Base-by-base conservation (phyloP, 352 stramenopile genomes). In the Phytopythium ostracodes region DNA sequence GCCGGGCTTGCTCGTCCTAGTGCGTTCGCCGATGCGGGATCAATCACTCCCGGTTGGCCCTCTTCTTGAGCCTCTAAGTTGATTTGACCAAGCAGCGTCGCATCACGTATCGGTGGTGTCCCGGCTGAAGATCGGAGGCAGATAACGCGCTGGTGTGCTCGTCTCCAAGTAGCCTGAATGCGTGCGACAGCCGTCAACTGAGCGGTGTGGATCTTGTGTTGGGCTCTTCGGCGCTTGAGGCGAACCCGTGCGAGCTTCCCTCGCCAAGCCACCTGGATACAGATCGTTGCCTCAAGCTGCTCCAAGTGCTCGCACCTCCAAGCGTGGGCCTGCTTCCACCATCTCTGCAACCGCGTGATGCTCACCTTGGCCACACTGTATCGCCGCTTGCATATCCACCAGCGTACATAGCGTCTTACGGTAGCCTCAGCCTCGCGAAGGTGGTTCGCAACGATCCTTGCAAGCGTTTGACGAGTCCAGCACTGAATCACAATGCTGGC, bases 311-410 rank as follows among this genome's bases (percentile, higher is more conserved):
- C 51, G 55, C 5, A 67, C 49, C 63, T 68, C 58, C 67, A 68
- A 7, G 27, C 71, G 54, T 88, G 79, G 25, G 88, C 78, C 17
- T 75, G 83, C 38, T 71, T 67, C 79, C 77, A 91, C 81, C 81
- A 91, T 9, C 56, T 65, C 51, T 88, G 77, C n/a, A 89, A 15
- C 20, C 52, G 59, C 6, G 22, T 25, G 14, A 64, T 56, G 44
- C 31, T 51, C 2, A 25, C 33, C 14, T 52, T 63, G 1, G 63
- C 29, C 7, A 25, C 49, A 4, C 22, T 18, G 53, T 74, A 88
- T 2, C 64, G 53, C 53, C 66, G 52, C 11, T 62, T 49, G 5
- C 27, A 61, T 22, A 78, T 50, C 70, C 72, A 79, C 3, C 43
- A 42, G 0, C 36, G 11, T 0, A 89, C n/a, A 6, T 8, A 56